Conservation (phyloP, 805 yeast genomes). For the Vanderwaltozyma polyspora region DNA sequence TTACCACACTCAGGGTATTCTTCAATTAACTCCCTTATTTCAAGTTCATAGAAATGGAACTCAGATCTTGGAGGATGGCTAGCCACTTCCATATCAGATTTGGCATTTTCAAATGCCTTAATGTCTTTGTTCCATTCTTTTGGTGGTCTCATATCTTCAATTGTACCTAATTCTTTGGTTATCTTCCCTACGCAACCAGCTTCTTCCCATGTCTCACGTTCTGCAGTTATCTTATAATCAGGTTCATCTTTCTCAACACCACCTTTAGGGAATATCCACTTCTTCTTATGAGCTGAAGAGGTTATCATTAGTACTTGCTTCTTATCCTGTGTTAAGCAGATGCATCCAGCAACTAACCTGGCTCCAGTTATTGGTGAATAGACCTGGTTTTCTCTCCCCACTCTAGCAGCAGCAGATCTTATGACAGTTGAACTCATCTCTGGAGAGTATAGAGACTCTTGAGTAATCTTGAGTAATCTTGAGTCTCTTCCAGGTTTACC, state of each 20-base stretch:
- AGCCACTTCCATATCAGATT: conserved; percentile 18
- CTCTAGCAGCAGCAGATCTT: too few species aligned
- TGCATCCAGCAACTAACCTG: conserved; percentile 86
- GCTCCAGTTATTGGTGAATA: conserved; percentile 57
- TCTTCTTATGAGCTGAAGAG: conserved; percentile 54
- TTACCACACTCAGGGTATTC: conserved; percentile 65
- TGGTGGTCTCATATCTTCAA: conserved; percentile 49
- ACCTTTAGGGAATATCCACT: conserved; percentile 92
- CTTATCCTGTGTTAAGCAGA: conserved; percentile 49
- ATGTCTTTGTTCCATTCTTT: conserved; percentile 31
- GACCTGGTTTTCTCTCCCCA: conserved; percentile 52
- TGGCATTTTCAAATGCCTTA: conserved; percentile 11
- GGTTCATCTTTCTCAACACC: conserved; percentile 82
- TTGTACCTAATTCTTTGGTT: conserved; percentile 44
- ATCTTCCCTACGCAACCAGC: conserved; percentile 77
- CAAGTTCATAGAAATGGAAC: conserved; percentile 78
- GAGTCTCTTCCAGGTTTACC: too few species aligned
- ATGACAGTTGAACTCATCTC: too few species aligned
- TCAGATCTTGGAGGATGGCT: conserved; percentile 62
- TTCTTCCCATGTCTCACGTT: conserved; percentile 96
- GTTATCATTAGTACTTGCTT: conserved; percentile 66
- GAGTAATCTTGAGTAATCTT: too few species aligned
- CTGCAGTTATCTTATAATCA: conserved; percentile 41
- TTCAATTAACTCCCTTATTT: conserved; percentile 40
- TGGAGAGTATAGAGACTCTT: too few species aligned